Percentiles rank a stretch among this genome's conserved stretches.
Evolutionary conservation across 257 asterid genomes (phyloP).

Genomic region (Capsicum chinense): DNA sequence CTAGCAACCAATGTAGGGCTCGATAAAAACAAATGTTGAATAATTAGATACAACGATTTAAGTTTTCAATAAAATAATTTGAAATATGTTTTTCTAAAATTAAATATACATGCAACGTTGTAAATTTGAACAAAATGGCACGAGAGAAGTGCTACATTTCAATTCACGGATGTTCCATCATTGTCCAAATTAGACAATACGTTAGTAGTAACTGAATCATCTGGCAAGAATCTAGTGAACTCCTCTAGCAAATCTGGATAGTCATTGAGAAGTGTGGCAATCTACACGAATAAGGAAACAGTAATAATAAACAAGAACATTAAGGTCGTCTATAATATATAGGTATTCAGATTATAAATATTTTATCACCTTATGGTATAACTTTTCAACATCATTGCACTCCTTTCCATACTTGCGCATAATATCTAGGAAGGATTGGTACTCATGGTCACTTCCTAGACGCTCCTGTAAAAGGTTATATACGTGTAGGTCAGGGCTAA

Average conservation of each 20-base stretch:
- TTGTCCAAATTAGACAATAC: neutral
- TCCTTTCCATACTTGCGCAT: constrained; percentile 87
- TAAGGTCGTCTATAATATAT: neutral
- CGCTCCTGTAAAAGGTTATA: constrained; percentile 65
- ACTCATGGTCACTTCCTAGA: constrained; percentile 75
- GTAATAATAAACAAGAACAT: neutral
- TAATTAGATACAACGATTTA: no score
- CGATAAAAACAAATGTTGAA: no score
- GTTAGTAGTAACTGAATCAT: neutral
- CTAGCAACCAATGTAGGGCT: no score
- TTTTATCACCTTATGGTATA: constrained; percentile 77
- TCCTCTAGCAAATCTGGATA: constrained; percentile 93
- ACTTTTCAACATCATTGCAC: constrained; percentile 80
- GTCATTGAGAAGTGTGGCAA: constrained; percentile 72
- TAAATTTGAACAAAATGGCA: no score
- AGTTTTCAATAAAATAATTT: no score
- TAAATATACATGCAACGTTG: no score
- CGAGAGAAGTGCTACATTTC: no score
- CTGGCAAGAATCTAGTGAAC: constrained; percentile 69
- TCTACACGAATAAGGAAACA: constrained; percentile 48
- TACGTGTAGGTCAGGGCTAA: neutral
- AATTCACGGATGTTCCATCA: neutral
- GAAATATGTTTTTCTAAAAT: no score
- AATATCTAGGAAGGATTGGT: constrained; percentile 90
- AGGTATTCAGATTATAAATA: neutral